These are phyloP conservation scores for Acer negundo DNA, from an alignment of 345 rosid genomes.

Conservation along the genomic window DNA sequence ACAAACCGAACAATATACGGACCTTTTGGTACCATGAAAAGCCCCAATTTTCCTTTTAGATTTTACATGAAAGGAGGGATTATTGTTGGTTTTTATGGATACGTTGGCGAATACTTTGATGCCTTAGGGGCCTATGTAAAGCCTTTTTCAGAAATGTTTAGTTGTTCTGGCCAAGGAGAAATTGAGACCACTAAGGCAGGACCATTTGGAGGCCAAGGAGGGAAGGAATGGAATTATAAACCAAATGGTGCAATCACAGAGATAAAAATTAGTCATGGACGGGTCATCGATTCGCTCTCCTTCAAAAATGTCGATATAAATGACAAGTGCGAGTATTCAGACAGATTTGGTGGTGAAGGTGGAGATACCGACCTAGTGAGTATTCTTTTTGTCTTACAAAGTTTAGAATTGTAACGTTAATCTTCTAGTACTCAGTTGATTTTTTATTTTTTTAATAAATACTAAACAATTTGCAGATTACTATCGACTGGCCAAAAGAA, in stretches of 20 bases:
- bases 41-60: neutral
- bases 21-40: neutral
- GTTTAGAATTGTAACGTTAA: too few relatives aligned
- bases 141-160: neutral
- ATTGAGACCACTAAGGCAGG: neutral
- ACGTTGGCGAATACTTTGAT: neutral
- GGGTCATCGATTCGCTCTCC: neutral
- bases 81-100: neutral
- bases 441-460: too few relatives aligned
- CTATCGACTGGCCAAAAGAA: neutral
- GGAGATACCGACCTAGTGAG: neutral
- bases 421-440: neutral
- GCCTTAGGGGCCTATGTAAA: neutral
- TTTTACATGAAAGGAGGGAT: neutral
- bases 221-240: neutral
- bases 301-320: neutral
- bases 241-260: slow-evolving; percentile 1
- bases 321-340: neutral
- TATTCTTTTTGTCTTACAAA: neutral
- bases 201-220: neutral
- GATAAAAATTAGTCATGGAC: neutral
- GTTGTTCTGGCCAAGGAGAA: neutral
- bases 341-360: neutral
- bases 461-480: neutral
- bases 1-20: neutral